Base-by-base conservation (phyloP, 164 flowering plant species). In the Buxus sempervirens region DNA sequence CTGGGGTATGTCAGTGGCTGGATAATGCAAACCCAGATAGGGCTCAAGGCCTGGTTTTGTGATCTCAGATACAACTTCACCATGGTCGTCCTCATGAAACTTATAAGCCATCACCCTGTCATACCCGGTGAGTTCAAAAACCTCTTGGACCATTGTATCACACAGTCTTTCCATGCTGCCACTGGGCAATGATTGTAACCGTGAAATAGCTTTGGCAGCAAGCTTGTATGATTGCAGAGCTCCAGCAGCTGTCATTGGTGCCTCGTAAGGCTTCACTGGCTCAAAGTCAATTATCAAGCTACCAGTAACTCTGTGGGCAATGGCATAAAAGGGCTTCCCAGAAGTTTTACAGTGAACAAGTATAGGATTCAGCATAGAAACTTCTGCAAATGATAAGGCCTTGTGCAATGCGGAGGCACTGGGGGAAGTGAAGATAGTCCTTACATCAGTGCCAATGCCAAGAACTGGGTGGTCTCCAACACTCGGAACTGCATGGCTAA, bases 71-170 rank as follows among this genome's bases (percentile, higher is more conserved):
- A 86, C 70, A 51, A 91, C 97, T 77, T 91, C 97, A 16, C 97
- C 95, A 69, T 91, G 97, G 66, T 91, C 97, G 67, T 91, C 97
- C 27, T 91, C 97, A 36, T 91, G 97, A 82, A 91, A 91, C 60
- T 89, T 89, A 79, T 91, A 91, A 12, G 88, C 80, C 97, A 91
- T 91, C 59, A 82, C 95, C 82, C 97, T 77, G 76, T 91, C 97
- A 81, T 91, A 91, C 58, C 97, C 97, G 2, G 97, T 91, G 59
- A 91, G 93, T 42, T 91, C 90, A 76, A 77, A 87, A 63, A 89
- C 91, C 76, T 91, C 97, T 70, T 89, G 86, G 54, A 89, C 93
- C 84, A 91, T 86, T 9, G 93, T 85, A 72, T 91, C 91, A 63
- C 90, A 84, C 60, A 91, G 83, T 81, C 85, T 82, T 27, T 83